A percentile compares a stretch with the other conserved stretches of the same genome.
Conservation (phyloP, 2,329 filamentous ascomycete genomes). For the Apiospora aurea region DNA sequence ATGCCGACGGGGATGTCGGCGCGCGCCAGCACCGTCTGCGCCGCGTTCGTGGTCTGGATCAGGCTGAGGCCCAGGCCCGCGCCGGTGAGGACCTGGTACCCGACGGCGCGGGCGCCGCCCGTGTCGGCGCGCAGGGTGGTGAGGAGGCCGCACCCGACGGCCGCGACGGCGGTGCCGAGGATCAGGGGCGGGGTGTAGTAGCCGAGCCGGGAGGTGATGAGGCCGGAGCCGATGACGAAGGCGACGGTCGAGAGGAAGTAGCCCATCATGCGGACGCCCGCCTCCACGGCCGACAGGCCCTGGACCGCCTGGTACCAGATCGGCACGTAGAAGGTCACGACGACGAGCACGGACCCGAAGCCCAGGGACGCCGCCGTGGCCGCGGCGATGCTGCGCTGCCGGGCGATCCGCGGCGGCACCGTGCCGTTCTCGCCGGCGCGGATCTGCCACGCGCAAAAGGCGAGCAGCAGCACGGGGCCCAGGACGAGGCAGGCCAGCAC, state of each 20-base stretch:
- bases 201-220: conserved; percentile 46
- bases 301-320: conserved; percentile 60
- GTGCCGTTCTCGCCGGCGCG: background rate
- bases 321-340: conserved; percentile 50
- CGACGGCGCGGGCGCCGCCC: conserved; percentile 41
- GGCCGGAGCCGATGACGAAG: conserved; percentile 49
- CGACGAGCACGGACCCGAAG: background rate
- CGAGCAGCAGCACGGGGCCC: background rate
- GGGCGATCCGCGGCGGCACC: background rate
- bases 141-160: conserved; percentile 51
- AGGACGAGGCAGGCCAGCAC: background rate
- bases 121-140: conserved; percentile 49
- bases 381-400: conserved; percentile 10
- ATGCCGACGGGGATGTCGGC: conserved; percentile 48
- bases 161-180: conserved; percentile 49
- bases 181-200: conserved; percentile 55
- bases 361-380: background rate
- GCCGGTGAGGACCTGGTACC: conserved; percentile 53
- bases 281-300: conserved; percentile 47
- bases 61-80: conserved; percentile 51
- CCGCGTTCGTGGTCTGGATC: conserved; percentile 53
- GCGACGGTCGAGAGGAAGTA: conserved; percentile 50
- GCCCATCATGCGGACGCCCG: conserved; percentile 52
- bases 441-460: background rate
- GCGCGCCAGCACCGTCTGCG: conserved; percentile 48